Conservation (phyloP, 345 rosid species). For the Brassica napus region Da-Ae NC_063434.1:11792001-11792500, state of each 20-base stretch:
- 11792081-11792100: neutral
- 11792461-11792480: neutral
- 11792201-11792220: neutral
- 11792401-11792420: neutral
- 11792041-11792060: neutral
- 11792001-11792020: neutral
- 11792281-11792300: neutral
- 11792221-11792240: neutral
- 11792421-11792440: neutral
- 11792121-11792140: neutral
- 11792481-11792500: neutral
- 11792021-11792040: neutral
- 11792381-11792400: neutral
- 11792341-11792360: neutral
- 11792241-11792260: neutral
- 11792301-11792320: neutral
- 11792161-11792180: neutral
- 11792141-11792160: neutral
- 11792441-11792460: neutral
- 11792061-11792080: neutral
- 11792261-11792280: neutral
- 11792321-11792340: neutral
- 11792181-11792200: neutral
- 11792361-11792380: neutral
- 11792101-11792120: neutral